phyloP scores from a whole-genome alignment of 176 grass and related monocot species.

The Oryza officinalis region DNA sequence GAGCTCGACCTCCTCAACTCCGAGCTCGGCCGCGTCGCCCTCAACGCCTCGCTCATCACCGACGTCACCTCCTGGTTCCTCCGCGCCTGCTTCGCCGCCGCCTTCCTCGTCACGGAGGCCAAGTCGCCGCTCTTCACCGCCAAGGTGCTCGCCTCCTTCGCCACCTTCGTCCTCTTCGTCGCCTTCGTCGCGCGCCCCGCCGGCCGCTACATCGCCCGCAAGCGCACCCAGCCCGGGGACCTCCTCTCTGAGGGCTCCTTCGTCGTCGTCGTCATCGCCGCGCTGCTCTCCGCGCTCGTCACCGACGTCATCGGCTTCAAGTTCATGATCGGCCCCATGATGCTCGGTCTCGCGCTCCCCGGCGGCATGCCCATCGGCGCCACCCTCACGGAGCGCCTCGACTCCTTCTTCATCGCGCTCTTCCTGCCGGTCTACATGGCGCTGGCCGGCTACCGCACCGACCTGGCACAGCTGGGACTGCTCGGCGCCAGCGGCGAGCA shows the following conservation, averaged over 20 bases:
- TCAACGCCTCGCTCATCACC: conserved; percentile 69
- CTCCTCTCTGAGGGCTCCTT: conserved; percentile 56
- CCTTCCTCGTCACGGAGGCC: conserved; percentile 23
- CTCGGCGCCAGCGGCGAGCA: not conserved
- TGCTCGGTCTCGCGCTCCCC: conserved; percentile 66
- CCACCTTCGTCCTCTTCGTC: conserved; percentile 43
- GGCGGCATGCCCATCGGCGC: conserved; percentile 80
- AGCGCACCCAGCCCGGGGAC: conserved; percentile 43
- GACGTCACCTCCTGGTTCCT: conserved; percentile 56
- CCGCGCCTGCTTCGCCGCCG: no score
- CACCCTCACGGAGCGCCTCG: conserved; percentile 74
- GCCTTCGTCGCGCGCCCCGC: conserved; percentile 44
- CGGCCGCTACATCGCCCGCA: conserved; percentile 31
- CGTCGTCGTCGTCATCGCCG: conserved; percentile 50
- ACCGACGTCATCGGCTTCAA: conserved; percentile 71
- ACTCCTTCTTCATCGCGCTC: conserved; percentile 68
- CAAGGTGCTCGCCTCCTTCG: conserved; percentile 42
- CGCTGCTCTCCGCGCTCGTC: conserved; percentile 55
- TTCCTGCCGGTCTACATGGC: conserved; percentile 70
- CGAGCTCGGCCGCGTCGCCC: conserved; percentile 79
- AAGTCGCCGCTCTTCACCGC: conserved; percentile 18
- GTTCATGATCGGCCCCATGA: conserved; percentile 63
- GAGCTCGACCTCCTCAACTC: conserved; percentile 84
- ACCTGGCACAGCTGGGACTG: conserved; percentile 45
- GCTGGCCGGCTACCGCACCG: conserved; percentile 70